These are phyloP conservation scores for Meyerozyma athensensis DNA, from an alignment of 1,139 yeast species.

Conservation along the genomic window DNA sequence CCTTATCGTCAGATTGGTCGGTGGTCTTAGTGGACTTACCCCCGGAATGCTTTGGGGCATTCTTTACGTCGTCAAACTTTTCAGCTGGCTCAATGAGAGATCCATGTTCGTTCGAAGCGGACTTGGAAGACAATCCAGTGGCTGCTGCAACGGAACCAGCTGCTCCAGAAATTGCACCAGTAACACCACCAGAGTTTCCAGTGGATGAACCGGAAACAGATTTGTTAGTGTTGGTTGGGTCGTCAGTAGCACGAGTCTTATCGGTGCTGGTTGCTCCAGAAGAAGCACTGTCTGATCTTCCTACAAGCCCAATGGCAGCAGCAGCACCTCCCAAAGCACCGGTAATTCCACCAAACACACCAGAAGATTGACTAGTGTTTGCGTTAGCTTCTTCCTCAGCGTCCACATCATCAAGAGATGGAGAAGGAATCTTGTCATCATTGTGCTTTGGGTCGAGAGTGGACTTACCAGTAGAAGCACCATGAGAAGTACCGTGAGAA, in stretches of 20 bases:
- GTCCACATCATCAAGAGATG: slow-evolving; percentile 5
- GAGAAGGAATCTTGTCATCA: slow-evolving; percentile 1
- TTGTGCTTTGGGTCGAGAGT: not conserved
- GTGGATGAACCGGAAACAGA: not conserved
- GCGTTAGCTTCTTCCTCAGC: slow-evolving; percentile 2
- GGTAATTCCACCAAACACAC: slow-evolving; percentile 13
- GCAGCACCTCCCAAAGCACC: slow-evolving; percentile 14
- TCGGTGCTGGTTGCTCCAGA: not conserved
- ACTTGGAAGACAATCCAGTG: slow-evolving; percentile 10
- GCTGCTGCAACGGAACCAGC: slow-evolving; percentile 8
- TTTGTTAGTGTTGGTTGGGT: not conserved
- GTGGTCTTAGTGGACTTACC: slow-evolving; percentile 2
- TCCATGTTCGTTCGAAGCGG: slow-evolving; percentile 9
- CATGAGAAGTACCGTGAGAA: not conserved
- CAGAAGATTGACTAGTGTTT: slow-evolving; percentile 8
- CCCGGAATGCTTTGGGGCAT: slow-evolving; percentile 7
- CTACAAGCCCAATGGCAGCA: slow-evolving; percentile 12
- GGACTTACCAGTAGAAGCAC: not conserved
- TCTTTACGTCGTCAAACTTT: slow-evolving; percentile 10
- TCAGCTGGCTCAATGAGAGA: slow-evolving; percentile 12
- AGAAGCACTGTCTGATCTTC: not conserved
- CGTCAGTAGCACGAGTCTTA: not conserved
- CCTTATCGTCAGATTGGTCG: slow-evolving; percentile 4
- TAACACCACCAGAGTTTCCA: not conserved
- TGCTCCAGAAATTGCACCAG: slow-evolving; percentile 5